Evolutionary conservation across 352 stramenopile genomes (phyloP), one percentile per base, ranked within the genome.

Genomic region (Globisporangium solare): DNA sequence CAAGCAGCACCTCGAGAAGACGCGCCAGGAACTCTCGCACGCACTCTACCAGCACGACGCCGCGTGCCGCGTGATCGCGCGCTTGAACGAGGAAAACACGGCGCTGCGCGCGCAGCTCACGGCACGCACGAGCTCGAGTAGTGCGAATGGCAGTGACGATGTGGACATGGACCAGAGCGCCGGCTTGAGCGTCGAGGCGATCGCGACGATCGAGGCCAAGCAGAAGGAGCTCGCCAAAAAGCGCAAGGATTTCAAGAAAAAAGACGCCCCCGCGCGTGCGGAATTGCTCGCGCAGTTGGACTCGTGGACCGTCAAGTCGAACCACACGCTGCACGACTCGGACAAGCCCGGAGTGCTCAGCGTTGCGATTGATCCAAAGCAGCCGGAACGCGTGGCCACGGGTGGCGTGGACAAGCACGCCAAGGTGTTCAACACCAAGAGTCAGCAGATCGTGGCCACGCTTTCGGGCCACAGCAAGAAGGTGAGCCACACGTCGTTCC

Each of bases 41-140:
- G 93, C 96, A 17, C 71, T 99, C 52, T 98, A 98, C 76, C 94
- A 99, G 76, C 95, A 98, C 68, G 96, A 99, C 73, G 96, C 96
- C 7, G 94, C 94, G 10, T 96, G 96, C 51, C 83, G 94, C 58
- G 96, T 99, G 21, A 97, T 99, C 60, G 94, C 96, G 21, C 76
- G 96, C 15, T 60, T 99, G 8, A 89, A 90, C 47, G 74, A 73
- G 27, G 96, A 92, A 49, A 87, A 86, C 60, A 70, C 73, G 15
- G 54, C 75, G 41, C 66, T 89, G 17, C 76, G 77, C 48, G 39
- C 68, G 18, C 68, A 80, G 24, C 54, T 75, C 6, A 53, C 58
- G 27, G 31, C 58, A 17, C 47, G 54, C n/a, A 24, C 60, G 12
- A 66, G 20, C 20, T 43, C 45, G 59, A 10, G 35, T 68, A 35